Evolutionary conservation across 78 protist genomes (phyloP).

Genomic region (Andalucia godoyi): DNA sequence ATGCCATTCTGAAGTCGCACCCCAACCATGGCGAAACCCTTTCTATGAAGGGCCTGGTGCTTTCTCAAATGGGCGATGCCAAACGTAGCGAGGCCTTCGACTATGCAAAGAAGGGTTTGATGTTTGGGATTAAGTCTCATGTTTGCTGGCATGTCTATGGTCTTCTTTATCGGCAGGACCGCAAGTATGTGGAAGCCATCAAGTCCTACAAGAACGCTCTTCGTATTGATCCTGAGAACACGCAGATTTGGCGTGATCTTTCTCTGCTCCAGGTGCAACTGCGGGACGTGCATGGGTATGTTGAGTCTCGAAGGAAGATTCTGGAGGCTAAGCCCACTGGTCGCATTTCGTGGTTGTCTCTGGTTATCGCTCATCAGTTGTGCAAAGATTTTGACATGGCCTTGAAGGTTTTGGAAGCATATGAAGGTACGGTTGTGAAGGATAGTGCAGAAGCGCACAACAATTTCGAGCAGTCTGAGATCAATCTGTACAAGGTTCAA

Average conservation of each 20-base stretch:
- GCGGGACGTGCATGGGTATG: conserved; percentile 59
- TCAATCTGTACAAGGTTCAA: not conserved
- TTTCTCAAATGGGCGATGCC: conserved; percentile 21
- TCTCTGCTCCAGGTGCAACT: conserved; percentile 55
- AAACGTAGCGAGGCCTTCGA: conserved; percentile 70
- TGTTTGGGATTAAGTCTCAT: conserved; percentile 15
- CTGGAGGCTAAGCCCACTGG: conserved; percentile 38
- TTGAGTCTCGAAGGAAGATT: conserved; percentile 52
- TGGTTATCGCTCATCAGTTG: conserved; percentile 56
- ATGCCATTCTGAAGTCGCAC: conserved; percentile 48
- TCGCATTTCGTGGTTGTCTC: conserved; percentile 60
- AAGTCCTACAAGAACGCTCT: conserved; percentile 77
- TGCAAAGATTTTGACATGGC: conserved; percentile 25
- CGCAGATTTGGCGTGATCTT: conserved; percentile 59
- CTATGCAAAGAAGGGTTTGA: conserved; percentile 42
- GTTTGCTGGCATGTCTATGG: conserved; percentile 87
- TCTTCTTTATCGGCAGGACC: conserved; percentile 63
- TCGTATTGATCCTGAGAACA: conserved; percentile 36
- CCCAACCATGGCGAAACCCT: conserved; percentile 58
- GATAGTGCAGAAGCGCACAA: not conserved
- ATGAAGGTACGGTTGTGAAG: not conserved
- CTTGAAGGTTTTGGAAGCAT: not conserved
- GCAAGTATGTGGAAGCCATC: conserved; percentile 75
- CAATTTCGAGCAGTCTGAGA: not conserved
- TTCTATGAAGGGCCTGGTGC: conserved; percentile 70